Base-by-base conservation (phyloP, 75 land plant species). In the Sequoia sempervirens region DNA sequence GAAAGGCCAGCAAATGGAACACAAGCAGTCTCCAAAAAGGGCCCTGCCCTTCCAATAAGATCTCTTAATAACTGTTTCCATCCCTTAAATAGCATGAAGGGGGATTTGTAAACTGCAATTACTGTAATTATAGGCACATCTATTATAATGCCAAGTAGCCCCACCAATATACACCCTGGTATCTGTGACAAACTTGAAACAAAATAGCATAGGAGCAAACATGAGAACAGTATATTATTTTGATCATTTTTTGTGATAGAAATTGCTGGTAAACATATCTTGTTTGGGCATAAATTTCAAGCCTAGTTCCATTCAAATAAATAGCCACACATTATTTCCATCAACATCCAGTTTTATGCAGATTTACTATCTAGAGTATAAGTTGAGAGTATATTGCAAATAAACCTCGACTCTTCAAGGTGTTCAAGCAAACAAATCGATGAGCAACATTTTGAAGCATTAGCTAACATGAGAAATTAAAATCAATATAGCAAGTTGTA, bases 1-100 rank as follows among this genome's bases (percentile, higher is more conserved):
- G 98, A 94, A 36, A 97, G 87, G 64, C 91, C 99, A 84, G 99
- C 99, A 89, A 97, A 94, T 4, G 98, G 99, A 23, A 97, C 98
- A 91, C 98, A 97, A 23, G 91, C 92, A 52, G 93, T 88, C 86
- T 97, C 97, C 80, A 95, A 75, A 58, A 92, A 97, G 53, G 99
- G 93, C 23, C 98, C 99, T 89, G 94, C 91, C 80, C 95, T 93
- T 36, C 91, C 95, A 76, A 93, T 79, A 70, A 95, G 84, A 64
- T 95, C 97, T 38, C 87, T 84, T 32, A 92, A 75, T 11, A 97
- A 90, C 81, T 93, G 83, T 72, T 93, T 86, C 99, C 99, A 97
- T 52, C 99, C 99, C 85, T 84, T 95, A 37, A 92, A 84, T 36
- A 97, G 85, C 96, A 97, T 96, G 87, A 89, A 93, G 4, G 99